phyloP scores from a whole-genome alignment of 352 stramenopile species.

The Globisporangium takayamanum region DNA sequence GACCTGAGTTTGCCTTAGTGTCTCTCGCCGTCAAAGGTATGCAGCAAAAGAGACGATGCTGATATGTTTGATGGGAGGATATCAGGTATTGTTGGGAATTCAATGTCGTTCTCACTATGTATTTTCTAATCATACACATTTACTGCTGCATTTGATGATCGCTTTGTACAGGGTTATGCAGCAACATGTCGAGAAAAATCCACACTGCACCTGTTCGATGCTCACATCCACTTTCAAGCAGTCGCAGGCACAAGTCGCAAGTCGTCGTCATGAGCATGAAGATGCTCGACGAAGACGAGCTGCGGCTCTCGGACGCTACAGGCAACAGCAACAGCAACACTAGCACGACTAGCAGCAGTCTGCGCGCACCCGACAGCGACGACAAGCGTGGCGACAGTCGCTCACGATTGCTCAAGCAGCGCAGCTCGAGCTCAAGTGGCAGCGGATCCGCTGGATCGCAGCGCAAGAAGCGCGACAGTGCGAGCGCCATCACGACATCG shows the following conservation, averaged over 20 bases:
- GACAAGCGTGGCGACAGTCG: conserved; percentile 10
- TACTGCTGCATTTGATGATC: neutral
- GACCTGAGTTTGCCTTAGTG: too few relatives aligned
- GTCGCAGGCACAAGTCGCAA: too few relatives aligned
- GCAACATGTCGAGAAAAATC: too few relatives aligned
- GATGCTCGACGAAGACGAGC: conserved; percentile 16
- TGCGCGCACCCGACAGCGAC: neutral
- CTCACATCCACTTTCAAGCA: too few relatives aligned
- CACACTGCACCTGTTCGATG: too few relatives aligned
- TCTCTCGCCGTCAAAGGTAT: too few relatives aligned
- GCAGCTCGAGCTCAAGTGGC: conserved; percentile 17
- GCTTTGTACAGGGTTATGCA: neutral
- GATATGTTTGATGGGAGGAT: too few relatives aligned
- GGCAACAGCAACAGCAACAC: neutral
- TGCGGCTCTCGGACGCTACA: conserved; percentile 7
- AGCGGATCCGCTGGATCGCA: neutral
- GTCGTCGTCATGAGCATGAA: conserved; percentile 26
- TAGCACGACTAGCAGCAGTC: neutral
- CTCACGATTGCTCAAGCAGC: conserved; percentile 16
- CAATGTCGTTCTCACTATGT: too few relatives aligned
- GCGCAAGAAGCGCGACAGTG: conserved; percentile 10
- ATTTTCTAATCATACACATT: too few relatives aligned
- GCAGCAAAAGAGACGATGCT: too few relatives aligned
- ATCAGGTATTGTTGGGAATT: too few relatives aligned
- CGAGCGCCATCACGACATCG: conserved; percentile 1